Evolutionary conservation across 805 yeast species (phyloP), one percentile per base, ranked within the genome.

Genomic region (Kodamaea fukazawae): DNA sequence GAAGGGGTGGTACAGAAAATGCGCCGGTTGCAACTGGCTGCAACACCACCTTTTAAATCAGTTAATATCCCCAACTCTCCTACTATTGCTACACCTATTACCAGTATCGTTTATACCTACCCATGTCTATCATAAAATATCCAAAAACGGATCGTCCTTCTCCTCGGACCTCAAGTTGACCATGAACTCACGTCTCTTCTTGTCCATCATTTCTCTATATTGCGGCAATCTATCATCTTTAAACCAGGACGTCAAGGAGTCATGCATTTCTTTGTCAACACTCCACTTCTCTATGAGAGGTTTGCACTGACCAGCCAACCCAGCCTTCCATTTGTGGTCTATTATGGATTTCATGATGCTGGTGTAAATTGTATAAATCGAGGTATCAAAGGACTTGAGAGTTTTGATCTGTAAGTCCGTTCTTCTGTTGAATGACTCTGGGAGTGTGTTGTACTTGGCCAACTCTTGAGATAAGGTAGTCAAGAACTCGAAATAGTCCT

Each of bases 211-310:
- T 22, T 51, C 48, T 34, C 46, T 39, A 40, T 55, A 65, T 14
- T 42, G 44, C 9, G 54, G 54, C 28, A 45, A 27, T 35, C 51
- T 48, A 12, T 54, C 47, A 3, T 29, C 25, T 10, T 26, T 43
- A 32, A 49, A 54, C 63, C 63, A 64, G 4, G 16, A 31, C 8
- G 35, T 36, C 28, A 65, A 42, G 7, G 41, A 33, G n/a, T 42
- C 34, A 8, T 40, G 44, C 73, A 68, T 67, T 17, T 34, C 33
- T 1, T 44, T 40, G 44, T 61, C 57, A 9, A 69, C 44, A 4
- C 60, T 36, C 75, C 75, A 69, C 48, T 67, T 59, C n/a, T 54
- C 47, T 10, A 65, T 54, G 11, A 67, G 48, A 8, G 64, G 64
- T 2, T 40, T 46, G 17, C 60, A 51, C 39, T 60, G 66, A 1